Conservation (phyloP, 768 basidiomycete species). For the Rhodotorula diobovata region DNA sequence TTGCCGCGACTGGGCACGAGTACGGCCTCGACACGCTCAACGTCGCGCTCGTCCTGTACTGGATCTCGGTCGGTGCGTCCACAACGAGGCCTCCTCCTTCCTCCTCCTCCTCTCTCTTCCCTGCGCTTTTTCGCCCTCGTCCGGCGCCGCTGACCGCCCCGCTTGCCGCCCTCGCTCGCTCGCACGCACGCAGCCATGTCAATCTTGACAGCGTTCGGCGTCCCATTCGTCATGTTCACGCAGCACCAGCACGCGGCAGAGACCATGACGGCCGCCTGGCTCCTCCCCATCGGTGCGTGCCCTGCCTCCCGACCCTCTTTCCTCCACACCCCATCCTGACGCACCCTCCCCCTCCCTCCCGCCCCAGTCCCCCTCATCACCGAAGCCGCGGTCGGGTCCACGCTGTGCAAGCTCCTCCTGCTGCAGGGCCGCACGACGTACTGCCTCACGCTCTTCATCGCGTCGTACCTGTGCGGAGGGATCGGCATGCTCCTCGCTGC, state of each 20-base stretch:
- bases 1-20: slow-evolving; percentile 32
- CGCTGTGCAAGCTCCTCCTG: slow-evolving; percentile 38
- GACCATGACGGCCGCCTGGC: slow-evolving; percentile 42
- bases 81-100: too few relatives aligned
- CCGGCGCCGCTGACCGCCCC: too few relatives aligned
- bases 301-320: neutral
- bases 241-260: slow-evolving; percentile 35
- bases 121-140: too few relatives aligned
- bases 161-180: too few relatives aligned
- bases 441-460: slow-evolving; percentile 37
- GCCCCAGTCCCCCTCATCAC: slow-evolving; percentile 41
- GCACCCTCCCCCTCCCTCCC: neutral
- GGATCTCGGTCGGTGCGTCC: slow-evolving; percentile 34
- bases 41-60: slow-evolving; percentile 38
- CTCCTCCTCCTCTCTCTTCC: neutral
- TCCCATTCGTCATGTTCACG: slow-evolving; percentile 39
- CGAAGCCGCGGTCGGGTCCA: slow-evolving; percentile 35
- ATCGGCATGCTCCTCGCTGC: slow-evolving; percentile 38
- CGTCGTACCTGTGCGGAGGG: slow-evolving; percentile 39
- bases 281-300: slow-evolving; percentile 40
- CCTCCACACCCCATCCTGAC: too few relatives aligned
- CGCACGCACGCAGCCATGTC: slow-evolving; percentile 13
- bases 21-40: slow-evolving; percentile 37
- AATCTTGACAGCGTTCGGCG: slow-evolving; percentile 27
- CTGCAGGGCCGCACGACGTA: slow-evolving; percentile 15